These are phyloP conservation scores for Penicillium angulare DNA, from an alignment of 495 filamentous ascomycete genomes.

Conservation along the genomic window DNA sequence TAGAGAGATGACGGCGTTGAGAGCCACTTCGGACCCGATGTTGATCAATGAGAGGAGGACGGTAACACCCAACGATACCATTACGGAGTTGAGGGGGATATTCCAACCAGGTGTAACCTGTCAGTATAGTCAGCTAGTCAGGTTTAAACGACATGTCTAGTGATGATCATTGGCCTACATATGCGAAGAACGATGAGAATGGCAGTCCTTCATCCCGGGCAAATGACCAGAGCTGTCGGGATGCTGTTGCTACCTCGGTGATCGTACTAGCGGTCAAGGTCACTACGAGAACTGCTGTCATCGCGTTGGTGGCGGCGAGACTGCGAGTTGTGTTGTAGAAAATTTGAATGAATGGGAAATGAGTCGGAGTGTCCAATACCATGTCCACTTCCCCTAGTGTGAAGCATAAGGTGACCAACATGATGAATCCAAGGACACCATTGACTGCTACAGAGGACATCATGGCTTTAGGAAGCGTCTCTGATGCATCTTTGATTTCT, in stretches of 20 bases:
- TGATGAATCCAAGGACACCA: slow-evolving; percentile 48
- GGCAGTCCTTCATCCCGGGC: slow-evolving; percentile 49
- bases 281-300: slow-evolving; percentile 40
- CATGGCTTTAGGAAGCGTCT: slow-evolving; percentile 53
- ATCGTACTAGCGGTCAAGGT: slow-evolving; percentile 40
- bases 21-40: slow-evolving; percentile 48
- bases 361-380: slow-evolving; percentile 39
- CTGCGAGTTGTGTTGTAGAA: slow-evolving; percentile 47
- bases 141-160: not conserved
- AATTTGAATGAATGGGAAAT: slow-evolving; percentile 47
- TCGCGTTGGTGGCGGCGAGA: slow-evolving; percentile 37
- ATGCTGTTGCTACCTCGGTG: slow-evolving; percentile 44
- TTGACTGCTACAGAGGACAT: slow-evolving; percentile 51
- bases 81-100: slow-evolving; percentile 53
- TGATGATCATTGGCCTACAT: slow-evolving; percentile 32
- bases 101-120: slow-evolving; percentile 50
- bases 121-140: not conserved
- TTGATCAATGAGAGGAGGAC: slow-evolving; percentile 53
- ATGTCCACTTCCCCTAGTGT: slow-evolving; percentile 45
- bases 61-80: slow-evolving; percentile 42
- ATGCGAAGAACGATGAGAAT: slow-evolving; percentile 47
- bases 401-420: slow-evolving; percentile 47
- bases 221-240: slow-evolving; percentile 45
- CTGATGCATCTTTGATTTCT: slow-evolving; percentile 50
- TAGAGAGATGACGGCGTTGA: slow-evolving; percentile 49